A percentile compares a stretch with the other conserved stretches of the same genome.
Evolutionary conservation across 306 rosid genomes (phyloP).

Genomic region (Benincasa hispida): DNA sequence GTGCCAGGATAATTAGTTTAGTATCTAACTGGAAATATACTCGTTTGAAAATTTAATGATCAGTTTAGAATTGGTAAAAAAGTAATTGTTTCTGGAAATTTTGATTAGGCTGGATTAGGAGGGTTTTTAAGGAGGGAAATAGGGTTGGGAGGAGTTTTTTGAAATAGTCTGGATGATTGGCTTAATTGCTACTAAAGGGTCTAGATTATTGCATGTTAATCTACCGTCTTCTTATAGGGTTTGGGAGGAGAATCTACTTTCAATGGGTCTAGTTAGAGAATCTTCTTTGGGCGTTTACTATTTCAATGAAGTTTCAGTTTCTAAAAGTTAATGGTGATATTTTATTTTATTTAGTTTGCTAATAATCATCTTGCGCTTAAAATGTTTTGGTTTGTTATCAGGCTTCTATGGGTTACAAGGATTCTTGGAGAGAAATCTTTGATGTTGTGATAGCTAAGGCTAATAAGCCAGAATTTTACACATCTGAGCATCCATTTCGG

Average conservation of each 20-base stretch:
- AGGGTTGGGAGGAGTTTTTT: neutral
- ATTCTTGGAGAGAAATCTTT: conserved; percentile 81
- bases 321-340: neutral
- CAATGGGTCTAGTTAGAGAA: neutral
- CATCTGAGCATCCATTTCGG: conserved; percentile 96
- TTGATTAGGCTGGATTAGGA: neutral
- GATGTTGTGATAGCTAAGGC: conserved; percentile 96
- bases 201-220: neutral
- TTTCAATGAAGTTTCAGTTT: neutral
- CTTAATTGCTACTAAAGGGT: neutral
- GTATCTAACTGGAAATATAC: neutral
- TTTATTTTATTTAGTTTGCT: neutral
- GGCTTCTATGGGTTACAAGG: conserved; percentile 63
- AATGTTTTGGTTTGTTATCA: conserved; percentile 21
- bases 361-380: neutral
- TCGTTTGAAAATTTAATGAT: neutral
- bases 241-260: neutral
- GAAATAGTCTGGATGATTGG: neutral
- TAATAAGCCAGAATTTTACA: conserved; percentile 82
- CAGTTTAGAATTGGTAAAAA: neutral
- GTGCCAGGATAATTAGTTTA: neutral
- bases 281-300: neutral
- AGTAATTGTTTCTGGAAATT: neutral
- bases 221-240: neutral
- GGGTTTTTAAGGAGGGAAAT: neutral